Conservation (phyloP, 371 early-diverging fungal genomes). For the Haplosporangium sp. region DNA sequence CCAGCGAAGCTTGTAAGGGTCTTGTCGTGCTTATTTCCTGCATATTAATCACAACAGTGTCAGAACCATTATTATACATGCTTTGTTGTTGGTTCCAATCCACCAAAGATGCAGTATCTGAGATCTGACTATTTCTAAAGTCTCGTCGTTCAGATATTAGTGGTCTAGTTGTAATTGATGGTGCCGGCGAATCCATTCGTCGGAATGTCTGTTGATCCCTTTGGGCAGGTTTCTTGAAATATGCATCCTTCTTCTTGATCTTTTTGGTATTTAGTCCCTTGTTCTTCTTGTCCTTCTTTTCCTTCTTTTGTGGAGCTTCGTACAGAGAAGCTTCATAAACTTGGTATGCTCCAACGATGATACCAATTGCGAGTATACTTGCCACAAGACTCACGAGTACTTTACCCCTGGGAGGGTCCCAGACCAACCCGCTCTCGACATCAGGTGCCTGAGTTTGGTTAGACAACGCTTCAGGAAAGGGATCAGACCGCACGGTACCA, state of each 20-base stretch:
- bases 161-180: neutral
- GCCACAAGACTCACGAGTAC: slow-evolving; percentile 20
- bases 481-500: slow-evolving; percentile 7
- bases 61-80: neutral
- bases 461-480: slow-evolving; percentile 11
- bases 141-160: neutral
- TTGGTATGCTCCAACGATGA: slow-evolving; percentile 29
- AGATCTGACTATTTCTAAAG: neutral
- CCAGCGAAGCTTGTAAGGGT: neutral
- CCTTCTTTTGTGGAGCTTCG: slow-evolving; percentile 36
- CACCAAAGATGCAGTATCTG: neutral
- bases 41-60: slow-evolving; percentile 27
- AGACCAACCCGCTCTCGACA: neutral
- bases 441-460: slow-evolving; percentile 5
- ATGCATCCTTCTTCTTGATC: slow-evolving; percentile 54
- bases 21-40: neutral
- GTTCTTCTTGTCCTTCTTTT: slow-evolving; percentile 15
- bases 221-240: slow-evolving; percentile 37
- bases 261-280: slow-evolving; percentile 36
- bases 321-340: slow-evolving; percentile 43
- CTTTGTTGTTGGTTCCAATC: slow-evolving; percentile 9
- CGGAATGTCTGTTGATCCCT: slow-evolving; percentile 28
- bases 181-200: slow-evolving; percentile 35
- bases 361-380: slow-evolving; percentile 28
- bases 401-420: slow-evolving; percentile 29